Evolutionary conservation across 306 rosid genomes (phyloP).

Genomic region (Trichosanthes cucumerina): DNA sequence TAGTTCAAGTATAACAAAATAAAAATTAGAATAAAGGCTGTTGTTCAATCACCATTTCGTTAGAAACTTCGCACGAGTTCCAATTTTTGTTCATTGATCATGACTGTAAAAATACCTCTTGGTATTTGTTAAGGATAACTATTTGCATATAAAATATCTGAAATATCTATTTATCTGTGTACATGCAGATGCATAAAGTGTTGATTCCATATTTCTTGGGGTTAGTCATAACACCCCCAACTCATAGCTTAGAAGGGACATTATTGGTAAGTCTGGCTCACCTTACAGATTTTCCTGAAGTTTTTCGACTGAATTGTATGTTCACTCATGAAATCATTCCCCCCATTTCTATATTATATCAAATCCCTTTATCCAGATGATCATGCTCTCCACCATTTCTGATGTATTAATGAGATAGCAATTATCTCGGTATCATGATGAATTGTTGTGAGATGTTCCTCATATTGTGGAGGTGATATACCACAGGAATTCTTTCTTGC

Average conservation of each 20-base stretch:
- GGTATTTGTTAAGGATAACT: no score
- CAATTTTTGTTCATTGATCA: no score
- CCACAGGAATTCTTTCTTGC: background rate
- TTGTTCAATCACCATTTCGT: no score
- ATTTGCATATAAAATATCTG: background rate
- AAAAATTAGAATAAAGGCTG: no score
- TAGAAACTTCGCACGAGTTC: no score
- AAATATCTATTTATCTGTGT: background rate
- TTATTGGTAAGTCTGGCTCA: slow-evolving; percentile 55
- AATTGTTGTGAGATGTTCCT: background rate
- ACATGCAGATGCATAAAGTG: slow-evolving; percentile 75
- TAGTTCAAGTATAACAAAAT: no score
- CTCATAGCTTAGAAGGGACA: slow-evolving; percentile 85
- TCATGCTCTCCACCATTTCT: no score
- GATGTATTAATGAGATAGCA: background rate
- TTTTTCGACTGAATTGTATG: no score
- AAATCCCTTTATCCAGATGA: no score
- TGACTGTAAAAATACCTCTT: no score
- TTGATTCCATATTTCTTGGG: slow-evolving; percentile 70
- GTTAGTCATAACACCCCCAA: slow-evolving; percentile 60
- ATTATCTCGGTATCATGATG: background rate
- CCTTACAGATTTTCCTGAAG: background rate
- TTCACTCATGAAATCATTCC: no score
- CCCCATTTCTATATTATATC: no score
- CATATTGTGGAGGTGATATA: background rate